phyloP scores from a whole-genome alignment of 2,329 filamentous ascomycete species.

The Coniosporium tulheliwenetii region DNA sequence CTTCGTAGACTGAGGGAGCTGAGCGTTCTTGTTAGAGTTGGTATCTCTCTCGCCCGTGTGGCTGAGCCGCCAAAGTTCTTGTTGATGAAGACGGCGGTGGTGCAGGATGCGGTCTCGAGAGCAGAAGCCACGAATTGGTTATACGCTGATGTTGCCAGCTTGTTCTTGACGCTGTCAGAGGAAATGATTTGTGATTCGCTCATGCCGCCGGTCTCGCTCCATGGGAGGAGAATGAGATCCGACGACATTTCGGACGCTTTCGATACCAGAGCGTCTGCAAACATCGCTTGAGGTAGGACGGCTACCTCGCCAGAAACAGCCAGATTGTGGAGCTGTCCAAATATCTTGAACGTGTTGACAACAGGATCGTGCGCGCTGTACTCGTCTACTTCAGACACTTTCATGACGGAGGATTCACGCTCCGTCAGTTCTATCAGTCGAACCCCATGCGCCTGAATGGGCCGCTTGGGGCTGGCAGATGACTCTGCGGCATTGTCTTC shows the following conservation, averaged over 20 bases:
- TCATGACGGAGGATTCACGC: slow-evolving; percentile 90
- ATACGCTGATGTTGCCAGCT: slow-evolving; percentile 49
- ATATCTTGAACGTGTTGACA: slow-evolving; percentile 79
- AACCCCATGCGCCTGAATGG: slow-evolving; percentile 66
- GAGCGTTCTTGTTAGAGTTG: slow-evolving; percentile 29
- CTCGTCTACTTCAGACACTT: slow-evolving; percentile 69
- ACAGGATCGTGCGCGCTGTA: slow-evolving; percentile 54
- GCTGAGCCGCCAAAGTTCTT: slow-evolving; percentile 42
- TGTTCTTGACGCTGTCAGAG: slow-evolving; percentile 35
- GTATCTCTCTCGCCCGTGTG: slow-evolving; percentile 13
- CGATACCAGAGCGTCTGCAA: slow-evolving; percentile 58
- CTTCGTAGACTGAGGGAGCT: slow-evolving; percentile 46
- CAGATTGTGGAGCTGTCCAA: slow-evolving; percentile 71
- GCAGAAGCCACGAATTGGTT: slow-evolving; percentile 57
- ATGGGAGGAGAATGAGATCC: slow-evolving; percentile 68
- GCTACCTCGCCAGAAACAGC: slow-evolving; percentile 69
- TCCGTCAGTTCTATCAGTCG: slow-evolving; percentile 78
- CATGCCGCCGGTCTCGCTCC: slow-evolving; percentile 70
- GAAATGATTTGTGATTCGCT: slow-evolving; percentile 42
- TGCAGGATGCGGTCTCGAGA: slow-evolving; percentile 47
- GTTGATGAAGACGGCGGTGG: slow-evolving; percentile 68
- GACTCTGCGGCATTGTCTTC: slow-evolving; percentile 8
- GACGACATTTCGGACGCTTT: slow-evolving; percentile 39
- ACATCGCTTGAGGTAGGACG: slow-evolving; percentile 62
- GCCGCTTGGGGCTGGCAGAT: slow-evolving; percentile 19